phyloP scores from a whole-genome alignment of 202 grass and related monocot genomes.

The Brachypodium distachyon region DNA sequence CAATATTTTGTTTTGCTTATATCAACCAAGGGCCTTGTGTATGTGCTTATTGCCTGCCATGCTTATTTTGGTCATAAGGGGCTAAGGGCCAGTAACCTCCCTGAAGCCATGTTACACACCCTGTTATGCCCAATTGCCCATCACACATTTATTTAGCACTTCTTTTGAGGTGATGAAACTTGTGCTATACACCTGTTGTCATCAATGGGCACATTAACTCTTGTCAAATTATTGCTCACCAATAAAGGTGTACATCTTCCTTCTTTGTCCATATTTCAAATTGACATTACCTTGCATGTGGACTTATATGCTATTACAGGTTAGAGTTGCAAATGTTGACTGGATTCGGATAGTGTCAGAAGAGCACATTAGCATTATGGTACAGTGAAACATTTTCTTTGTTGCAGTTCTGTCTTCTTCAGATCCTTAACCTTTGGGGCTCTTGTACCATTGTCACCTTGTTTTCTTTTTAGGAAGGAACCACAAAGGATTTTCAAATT shows the following conservation, averaged over 20 bases:
- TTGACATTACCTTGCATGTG: not conserved
- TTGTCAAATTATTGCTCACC: not conserved
- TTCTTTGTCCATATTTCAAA: not conserved
- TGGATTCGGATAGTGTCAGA: slow-evolving; percentile 83
- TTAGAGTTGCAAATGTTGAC: slow-evolving; percentile 84
- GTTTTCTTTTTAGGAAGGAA: slow-evolving; percentile 68
- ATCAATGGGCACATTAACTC: not conserved
- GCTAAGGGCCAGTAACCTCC: not conserved
- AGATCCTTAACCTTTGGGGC: not conserved
- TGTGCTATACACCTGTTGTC: not conserved
- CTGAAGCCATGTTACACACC: not conserved
- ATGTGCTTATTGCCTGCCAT: slow-evolving; percentile 1
- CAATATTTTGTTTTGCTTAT: slow-evolving; percentile 4
- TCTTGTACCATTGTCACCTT: slow-evolving; percentile 2
- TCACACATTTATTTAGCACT: slow-evolving; percentile 1
- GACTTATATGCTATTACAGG: slow-evolving; percentile 33
- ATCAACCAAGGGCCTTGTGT: slow-evolving; percentile 8
- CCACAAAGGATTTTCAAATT: slow-evolving; percentile 68
- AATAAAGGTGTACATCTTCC: not conserved
- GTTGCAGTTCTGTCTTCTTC: slow-evolving; percentile 2
- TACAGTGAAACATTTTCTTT: slow-evolving; percentile 27
- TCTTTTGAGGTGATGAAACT: slow-evolving; percentile 8
- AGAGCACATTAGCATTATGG: slow-evolving; percentile 89
- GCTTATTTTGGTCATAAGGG: slow-evolving; percentile 24
- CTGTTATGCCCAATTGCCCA: not conserved